phyloP scores from a whole-genome alignment of 2,329 filamentous ascomycete species.

The Claviceps pazoutovae region DNA sequence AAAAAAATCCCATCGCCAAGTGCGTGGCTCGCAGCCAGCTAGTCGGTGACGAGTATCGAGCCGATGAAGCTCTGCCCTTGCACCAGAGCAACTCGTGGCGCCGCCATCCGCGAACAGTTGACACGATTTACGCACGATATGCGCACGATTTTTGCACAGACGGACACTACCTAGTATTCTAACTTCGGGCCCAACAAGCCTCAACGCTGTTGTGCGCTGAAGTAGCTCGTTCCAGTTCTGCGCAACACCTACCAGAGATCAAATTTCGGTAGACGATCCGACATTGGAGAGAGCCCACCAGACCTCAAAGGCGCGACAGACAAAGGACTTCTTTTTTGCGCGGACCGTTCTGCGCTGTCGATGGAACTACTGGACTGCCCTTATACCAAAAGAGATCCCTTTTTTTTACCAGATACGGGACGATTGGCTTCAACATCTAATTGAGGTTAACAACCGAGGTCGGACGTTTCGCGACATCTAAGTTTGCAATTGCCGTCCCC shows the following conservation, averaged over 20 bases:
- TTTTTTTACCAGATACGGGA: background rate
- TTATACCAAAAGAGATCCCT: background rate
- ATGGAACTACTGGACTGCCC: background rate
- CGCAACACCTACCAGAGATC: background rate
- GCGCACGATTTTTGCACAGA: background rate
- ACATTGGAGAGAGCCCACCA: background rate
- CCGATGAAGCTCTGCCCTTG: background rate
- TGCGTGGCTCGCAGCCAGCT: background rate
- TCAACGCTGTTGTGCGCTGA: background rate
- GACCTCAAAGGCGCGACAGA: background rate
- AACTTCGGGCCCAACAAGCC: background rate
- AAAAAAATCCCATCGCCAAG: background rate
- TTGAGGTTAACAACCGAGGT: background rate
- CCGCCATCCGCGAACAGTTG: background rate
- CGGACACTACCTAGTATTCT: background rate
- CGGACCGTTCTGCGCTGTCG: background rate
- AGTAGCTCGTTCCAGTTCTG: background rate
- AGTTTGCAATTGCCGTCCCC: background rate
- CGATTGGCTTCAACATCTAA: no score
- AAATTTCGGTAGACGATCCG: background rate
- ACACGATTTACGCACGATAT: background rate
- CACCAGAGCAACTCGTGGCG: constrained; percentile 1
- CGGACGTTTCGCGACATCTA: background rate
- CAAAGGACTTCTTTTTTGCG: background rate
- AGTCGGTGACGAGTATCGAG: background rate